These are phyloP conservation scores for Colletotrichum lini DNA, from an alignment of 2,329 filamentous ascomycete species.

Conservation along the genomic window DNA sequence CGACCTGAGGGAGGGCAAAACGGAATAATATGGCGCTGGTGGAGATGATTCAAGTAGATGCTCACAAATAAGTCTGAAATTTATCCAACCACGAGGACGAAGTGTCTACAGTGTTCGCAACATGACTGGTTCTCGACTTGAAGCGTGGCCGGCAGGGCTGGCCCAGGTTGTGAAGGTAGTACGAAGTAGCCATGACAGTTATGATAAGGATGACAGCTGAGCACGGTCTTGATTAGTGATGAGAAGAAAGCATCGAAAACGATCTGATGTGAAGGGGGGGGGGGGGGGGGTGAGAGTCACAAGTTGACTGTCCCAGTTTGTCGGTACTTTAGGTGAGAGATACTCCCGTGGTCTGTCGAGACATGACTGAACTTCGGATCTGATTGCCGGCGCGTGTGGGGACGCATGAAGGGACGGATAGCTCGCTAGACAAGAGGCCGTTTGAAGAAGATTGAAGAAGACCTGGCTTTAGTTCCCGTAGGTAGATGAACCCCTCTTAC, in stretches of 20 bases:
- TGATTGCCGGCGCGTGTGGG: not conserved
- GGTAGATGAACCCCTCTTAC: conserved; percentile 13
- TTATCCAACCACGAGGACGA: not conserved
- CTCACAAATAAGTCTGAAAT: conserved; percentile 18
- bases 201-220: not conserved
- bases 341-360: too few species aligned
- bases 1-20: not conserved
- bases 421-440: not conserved
- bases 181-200: not conserved
- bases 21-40: conserved; percentile 24
- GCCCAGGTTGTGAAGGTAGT: not conserved
- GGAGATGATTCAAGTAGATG: conserved; percentile 32
- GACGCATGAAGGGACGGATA: not conserved
- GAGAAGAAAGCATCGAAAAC: not conserved
- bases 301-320: too few species aligned
- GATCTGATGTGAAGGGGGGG: not conserved
- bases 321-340: too few species aligned
- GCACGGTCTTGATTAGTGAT: not conserved
- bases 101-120: not conserved
- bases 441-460: conserved; percentile 24
- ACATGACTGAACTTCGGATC: not conserved
- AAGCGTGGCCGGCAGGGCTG: not conserved
- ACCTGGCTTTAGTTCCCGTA: not conserved
- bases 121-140: not conserved
- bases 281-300: too few species aligned